These are phyloP conservation scores for Sclerotinia subarctica DNA, from an alignment of 2,329 filamentous ascomycete species.

Conservation along the genomic window DNA sequence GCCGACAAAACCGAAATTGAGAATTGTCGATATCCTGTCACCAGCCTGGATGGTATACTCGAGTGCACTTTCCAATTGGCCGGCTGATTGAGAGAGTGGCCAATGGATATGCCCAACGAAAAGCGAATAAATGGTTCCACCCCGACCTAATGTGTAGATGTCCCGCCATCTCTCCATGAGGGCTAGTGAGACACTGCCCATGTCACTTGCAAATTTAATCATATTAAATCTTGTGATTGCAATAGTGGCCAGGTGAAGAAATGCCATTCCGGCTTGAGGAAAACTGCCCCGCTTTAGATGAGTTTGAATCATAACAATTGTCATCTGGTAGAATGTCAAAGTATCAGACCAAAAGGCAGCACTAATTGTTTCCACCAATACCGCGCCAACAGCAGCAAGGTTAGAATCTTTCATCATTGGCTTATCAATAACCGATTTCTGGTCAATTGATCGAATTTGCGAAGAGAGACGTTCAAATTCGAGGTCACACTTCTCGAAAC, in stretches of 20 bases:
- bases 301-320: slow-evolving; percentile 63
- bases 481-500: slow-evolving; percentile 72
- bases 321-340: slow-evolving; percentile 69
- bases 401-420: slow-evolving; percentile 48
- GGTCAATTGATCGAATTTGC: slow-evolving; percentile 57
- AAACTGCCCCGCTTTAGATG: slow-evolving; percentile 63
- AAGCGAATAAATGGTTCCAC: slow-evolving; percentile 64
- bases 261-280: slow-evolving; percentile 66
- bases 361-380: slow-evolving; percentile 66
- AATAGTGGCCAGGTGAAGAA: slow-evolving; percentile 66
- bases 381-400: slow-evolving; percentile 62
- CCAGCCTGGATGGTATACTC: slow-evolving; percentile 65
- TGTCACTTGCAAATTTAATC: slow-evolving; percentile 63
- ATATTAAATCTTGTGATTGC: slow-evolving; percentile 68
- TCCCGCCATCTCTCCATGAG: slow-evolving; percentile 63
- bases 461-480: slow-evolving; percentile 65
- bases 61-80: slow-evolving; percentile 61
- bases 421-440: slow-evolving; percentile 46
- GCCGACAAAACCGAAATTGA: slow-evolving; percentile 66
- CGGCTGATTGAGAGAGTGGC: slow-evolving; percentile 56
- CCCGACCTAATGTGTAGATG: slow-evolving; percentile 63
- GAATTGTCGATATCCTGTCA: slow-evolving; percentile 67
- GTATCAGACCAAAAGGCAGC: slow-evolving; percentile 72
- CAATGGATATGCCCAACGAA: slow-evolving; percentile 69
- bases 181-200: slow-evolving; percentile 60